Conservation (phyloP, 257 asterid genomes). For the Lycium ferocissimum region DNA sequence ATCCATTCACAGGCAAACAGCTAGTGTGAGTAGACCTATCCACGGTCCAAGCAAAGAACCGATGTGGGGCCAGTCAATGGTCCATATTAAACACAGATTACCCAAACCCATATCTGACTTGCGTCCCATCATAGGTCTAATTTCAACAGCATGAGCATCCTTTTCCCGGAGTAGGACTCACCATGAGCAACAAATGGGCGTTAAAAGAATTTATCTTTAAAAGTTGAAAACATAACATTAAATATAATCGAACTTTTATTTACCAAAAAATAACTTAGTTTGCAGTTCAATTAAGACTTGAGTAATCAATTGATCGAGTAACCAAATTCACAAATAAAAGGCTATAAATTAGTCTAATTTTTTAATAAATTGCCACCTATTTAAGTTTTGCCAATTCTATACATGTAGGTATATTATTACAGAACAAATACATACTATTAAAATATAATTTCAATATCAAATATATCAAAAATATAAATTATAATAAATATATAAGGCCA, state of each 20-base stretch:
- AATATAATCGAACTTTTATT: background rate
- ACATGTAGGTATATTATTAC: background rate
- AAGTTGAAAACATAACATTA: background rate
- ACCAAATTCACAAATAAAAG: slow-evolving; percentile 24
- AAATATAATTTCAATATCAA: background rate
- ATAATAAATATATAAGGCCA: background rate
- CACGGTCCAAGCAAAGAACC: background rate
- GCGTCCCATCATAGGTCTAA: background rate
- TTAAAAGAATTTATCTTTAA: background rate
- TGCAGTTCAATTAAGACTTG: slow-evolving; percentile 10
- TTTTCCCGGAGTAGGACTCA: background rate
- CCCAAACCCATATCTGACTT: background rate
- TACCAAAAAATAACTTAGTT: background rate
- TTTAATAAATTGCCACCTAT: background rate
- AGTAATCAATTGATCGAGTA: slow-evolving; percentile 17
- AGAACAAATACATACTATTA: background rate
- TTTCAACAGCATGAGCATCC: background rate
- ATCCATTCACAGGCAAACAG: slow-evolving; percentile 19
- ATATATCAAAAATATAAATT: background rate
- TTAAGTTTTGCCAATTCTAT: background rate
- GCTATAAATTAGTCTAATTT: too few relatives aligned
- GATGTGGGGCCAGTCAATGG: background rate
- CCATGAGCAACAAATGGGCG: slow-evolving; percentile 25
- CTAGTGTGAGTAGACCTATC: background rate
- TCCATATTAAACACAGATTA: slow-evolving; percentile 8